A percentile compares a stretch with the other conserved stretches of the same genome.
These are phyloP conservation scores for Steccherinum ochraceum DNA, from an alignment of 768 basidiomycete species.

Conservation along the genomic window DNA sequence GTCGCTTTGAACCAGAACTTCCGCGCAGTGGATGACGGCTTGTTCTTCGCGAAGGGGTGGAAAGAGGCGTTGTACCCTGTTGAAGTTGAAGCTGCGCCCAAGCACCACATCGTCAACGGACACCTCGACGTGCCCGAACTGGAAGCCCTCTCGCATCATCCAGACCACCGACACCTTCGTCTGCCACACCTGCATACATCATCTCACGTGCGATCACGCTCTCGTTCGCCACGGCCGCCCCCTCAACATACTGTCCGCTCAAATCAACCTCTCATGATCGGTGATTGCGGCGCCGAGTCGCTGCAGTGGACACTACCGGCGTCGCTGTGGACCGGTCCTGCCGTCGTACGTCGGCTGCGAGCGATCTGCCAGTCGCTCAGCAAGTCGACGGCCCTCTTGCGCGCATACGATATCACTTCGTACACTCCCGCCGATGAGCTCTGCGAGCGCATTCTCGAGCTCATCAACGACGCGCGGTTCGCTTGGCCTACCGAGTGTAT, in stretches of 20 bases:
- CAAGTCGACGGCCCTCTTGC: conserved; percentile 55
- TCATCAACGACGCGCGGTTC: conserved; percentile 68
- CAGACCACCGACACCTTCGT: neutral
- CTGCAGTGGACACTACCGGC: conserved; percentile 55
- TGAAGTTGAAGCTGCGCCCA: conserved; percentile 18
- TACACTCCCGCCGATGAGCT: conserved; percentile 63
- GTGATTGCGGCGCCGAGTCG: conserved; percentile 63
- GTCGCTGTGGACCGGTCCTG: conserved; percentile 56
- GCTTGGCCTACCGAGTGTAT: conserved; percentile 74
- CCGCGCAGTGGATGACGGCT: conserved; percentile 61
- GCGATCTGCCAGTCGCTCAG: conserved; percentile 67
- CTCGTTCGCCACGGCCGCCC: conserved; percentile 13
- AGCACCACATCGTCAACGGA: conserved; percentile 7
- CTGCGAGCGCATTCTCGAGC: conserved; percentile 59
- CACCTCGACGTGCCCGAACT: conserved; percentile 24
- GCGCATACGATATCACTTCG: conserved; percentile 64
- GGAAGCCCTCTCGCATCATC: conserved; percentile 21
- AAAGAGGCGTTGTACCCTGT: conserved; percentile 37
- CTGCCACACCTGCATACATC: conserved; percentile 8
- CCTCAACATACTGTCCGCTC: conserved; percentile 13
- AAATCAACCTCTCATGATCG: conserved; percentile 68
- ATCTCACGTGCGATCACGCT: conserved; percentile 13
- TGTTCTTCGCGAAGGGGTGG: conserved; percentile 63
- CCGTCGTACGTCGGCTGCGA: conserved; percentile 60
- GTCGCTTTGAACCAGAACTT: conserved; percentile 35